A percentile compares a stretch with the other conserved stretches of the same genome.
These are phyloP conservation scores for Xylariaceae sp. DNA, from an alignment of 2,329 filamentous ascomycete genomes.

Conservation along the genomic window DNA sequence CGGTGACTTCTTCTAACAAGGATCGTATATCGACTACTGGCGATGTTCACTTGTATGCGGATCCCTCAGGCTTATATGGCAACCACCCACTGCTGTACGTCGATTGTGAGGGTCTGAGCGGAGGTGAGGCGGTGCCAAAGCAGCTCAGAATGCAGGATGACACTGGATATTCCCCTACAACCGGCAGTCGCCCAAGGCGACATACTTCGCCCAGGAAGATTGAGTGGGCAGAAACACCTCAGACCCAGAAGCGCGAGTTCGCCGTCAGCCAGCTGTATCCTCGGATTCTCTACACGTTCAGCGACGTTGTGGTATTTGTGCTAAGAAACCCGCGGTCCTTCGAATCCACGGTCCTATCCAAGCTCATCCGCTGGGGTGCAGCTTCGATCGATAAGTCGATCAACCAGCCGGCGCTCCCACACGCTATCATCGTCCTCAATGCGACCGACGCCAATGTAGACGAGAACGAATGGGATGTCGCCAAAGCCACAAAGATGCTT, in stretches of 20 bases:
- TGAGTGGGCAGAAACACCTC: constrained; percentile 30
- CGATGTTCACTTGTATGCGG: constrained; percentile 48
- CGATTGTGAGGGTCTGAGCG: constrained; percentile 49
- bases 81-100: constrained; percentile 42
- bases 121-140: constrained; percentile 37
- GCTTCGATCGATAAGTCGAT: constrained; percentile 47
- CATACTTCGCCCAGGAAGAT: constrained; percentile 20
- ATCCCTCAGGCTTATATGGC: constrained; percentile 36
- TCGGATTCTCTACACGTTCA: constrained; percentile 41
- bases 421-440: constrained; percentile 51
- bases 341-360: constrained; percentile 35
- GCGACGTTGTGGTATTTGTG: constrained; percentile 41
- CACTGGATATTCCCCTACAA: constrained; percentile 5
- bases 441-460: constrained; percentile 34
- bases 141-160: constrained; percentile 21
- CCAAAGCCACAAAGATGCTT: constrained; percentile 34
- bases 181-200: constrained; percentile 9
- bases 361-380: constrained; percentile 45
- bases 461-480: constrained; percentile 38
- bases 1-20: constrained; percentile 39
- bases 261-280: constrained; percentile 38
- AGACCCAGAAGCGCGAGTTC: constrained; percentile 32
- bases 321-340: constrained; percentile 37
- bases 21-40: constrained; percentile 42
- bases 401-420: constrained; percentile 51